Base-by-base conservation (phyloP, 2,329 filamentous ascomycete genomes). In the Cercospora sp. region DNA sequence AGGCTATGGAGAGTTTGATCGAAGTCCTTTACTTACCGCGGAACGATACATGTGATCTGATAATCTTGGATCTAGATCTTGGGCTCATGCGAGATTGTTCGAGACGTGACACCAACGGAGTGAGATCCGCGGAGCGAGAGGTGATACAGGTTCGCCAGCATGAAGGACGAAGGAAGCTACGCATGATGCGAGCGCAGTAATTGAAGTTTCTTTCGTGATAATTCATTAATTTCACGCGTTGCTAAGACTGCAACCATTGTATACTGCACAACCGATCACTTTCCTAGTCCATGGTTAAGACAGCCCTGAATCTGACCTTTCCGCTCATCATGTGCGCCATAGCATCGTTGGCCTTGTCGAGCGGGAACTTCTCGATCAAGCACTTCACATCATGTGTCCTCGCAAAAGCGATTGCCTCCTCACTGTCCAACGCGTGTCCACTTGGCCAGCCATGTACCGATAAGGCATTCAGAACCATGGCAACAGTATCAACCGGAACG, bases 381-480 rank as follows among this genome's bases (percentile, higher is more conserved):
- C 84, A 86, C 36, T 86, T 80, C 65, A 87, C 80, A 7, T 77
- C 79, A 55, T 86, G 80, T 23, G 78, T 74, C 69, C 82, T 69
- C 0, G 84, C 82, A 73, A 87, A 85, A 3, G 76, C 78, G 67
- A 87, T 85, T 2, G 84, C 81, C 68, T 87, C 85, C 72, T 87
- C 84, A 7, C 76, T 78, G 70, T 87, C 85, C 13, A 82, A 75
- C 1, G 83, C 81, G 69, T 87, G 84, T 4, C 85, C 85, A 10
- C 79, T 80, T 0, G 85, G 85, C 85, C 85, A 87, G 10, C 81
- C 83, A 48, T 81, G 80, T 3, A 87, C 81, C 1, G 79, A 83
- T 20, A 82, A 68, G 2, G 82, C 85, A 31, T 83, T 81, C n/a
- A 71, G 12, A 60, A 87, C 79, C 80, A 86, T 75, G 3, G 75